Evolutionary conservation across 768 basidiomycete species (phyloP).

Genomic region (Amanita inopinata): DNA sequence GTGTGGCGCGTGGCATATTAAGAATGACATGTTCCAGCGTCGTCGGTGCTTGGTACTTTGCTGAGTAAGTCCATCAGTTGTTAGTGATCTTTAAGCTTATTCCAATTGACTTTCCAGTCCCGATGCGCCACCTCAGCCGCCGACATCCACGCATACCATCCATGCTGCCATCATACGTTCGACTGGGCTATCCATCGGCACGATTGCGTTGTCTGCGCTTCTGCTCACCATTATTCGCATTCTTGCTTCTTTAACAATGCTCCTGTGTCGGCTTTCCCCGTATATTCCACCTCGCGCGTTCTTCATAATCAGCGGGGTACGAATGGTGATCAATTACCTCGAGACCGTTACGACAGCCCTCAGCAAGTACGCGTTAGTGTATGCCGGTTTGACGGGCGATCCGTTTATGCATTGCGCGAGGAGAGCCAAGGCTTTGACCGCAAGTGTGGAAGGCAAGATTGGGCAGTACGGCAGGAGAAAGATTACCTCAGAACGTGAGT

Average conservation of each 20-base stretch:
- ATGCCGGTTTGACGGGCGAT: slow-evolving; percentile 69
- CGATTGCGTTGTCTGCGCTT: slow-evolving; percentile 66
- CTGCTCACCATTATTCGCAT: slow-evolving; percentile 65
- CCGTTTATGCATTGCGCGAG: slow-evolving; percentile 50
- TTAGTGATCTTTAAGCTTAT: slow-evolving; percentile 16
- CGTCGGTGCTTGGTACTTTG: slow-evolving; percentile 89
- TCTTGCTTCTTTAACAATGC: slow-evolving; percentile 37
- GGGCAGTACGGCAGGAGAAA: slow-evolving; percentile 32
- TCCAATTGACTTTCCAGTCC: slow-evolving; percentile 16
- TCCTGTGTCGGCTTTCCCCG: slow-evolving; percentile 46
- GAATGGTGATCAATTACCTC: slow-evolving; percentile 42
- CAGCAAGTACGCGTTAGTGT: slow-evolving; percentile 55
- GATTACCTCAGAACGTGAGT: slow-evolving; percentile 52
- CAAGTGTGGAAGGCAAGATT: slow-evolving; percentile 20
- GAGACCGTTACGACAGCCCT: slow-evolving; percentile 45
- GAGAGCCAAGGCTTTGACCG: slow-evolving; percentile 37
- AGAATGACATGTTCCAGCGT: slow-evolving; percentile 73
- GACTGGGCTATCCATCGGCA: slow-evolving; percentile 74
- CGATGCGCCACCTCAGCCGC: slow-evolving; percentile 30
- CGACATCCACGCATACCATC: slow-evolving; percentile 60
- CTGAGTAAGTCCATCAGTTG: no score
- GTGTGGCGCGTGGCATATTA: slow-evolving; percentile 70
- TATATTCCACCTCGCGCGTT: slow-evolving; percentile 37
- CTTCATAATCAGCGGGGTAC: slow-evolving; percentile 34
- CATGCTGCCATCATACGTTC: slow-evolving; percentile 73